Evolutionary conservation across 768 basidiomycete genomes (phyloP).

Genomic region (Leccinum uliginosum): DNA sequence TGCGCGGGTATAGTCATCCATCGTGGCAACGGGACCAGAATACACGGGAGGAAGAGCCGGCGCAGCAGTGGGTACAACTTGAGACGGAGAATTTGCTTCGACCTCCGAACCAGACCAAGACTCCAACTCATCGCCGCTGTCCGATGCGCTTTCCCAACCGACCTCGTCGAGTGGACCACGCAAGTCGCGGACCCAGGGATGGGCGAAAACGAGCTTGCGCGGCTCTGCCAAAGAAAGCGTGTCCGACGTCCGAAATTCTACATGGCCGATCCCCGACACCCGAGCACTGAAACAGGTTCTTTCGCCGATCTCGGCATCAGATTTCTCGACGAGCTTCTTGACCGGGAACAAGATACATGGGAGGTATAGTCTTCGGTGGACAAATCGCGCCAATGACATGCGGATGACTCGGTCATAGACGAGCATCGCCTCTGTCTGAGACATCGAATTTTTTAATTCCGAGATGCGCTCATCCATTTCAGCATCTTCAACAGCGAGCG

Average conservation of each 20-base stretch:
- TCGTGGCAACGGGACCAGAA: too few relatives aligned
- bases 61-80: too few relatives aligned
- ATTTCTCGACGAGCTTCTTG: too few relatives aligned
- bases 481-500: neutral
- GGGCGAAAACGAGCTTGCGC: constrained; percentile 2
- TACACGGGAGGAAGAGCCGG: neutral
- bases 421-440: neutral
- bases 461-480: neutral
- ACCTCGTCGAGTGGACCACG: neutral
- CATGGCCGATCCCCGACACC: constrained; percentile 1
- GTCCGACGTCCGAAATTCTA: constrained; percentile 2
- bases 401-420: too few relatives aligned
- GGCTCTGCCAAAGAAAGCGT: neutral
- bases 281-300: neutral
- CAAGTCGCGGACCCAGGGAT: constrained; percentile 13
- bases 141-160: neutral
- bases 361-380: too few relatives aligned
- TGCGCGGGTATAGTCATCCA: neutral
- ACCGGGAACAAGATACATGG: too few relatives aligned
- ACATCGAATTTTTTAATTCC: neutral
- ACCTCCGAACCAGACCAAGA: neutral
- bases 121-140: neutral
- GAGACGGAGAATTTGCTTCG: neutral
- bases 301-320: neutral
- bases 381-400: too few relatives aligned